Base-by-base conservation (phyloP, 495 filamentous ascomycete genomes). In the Filosporella fistucella region DNA sequence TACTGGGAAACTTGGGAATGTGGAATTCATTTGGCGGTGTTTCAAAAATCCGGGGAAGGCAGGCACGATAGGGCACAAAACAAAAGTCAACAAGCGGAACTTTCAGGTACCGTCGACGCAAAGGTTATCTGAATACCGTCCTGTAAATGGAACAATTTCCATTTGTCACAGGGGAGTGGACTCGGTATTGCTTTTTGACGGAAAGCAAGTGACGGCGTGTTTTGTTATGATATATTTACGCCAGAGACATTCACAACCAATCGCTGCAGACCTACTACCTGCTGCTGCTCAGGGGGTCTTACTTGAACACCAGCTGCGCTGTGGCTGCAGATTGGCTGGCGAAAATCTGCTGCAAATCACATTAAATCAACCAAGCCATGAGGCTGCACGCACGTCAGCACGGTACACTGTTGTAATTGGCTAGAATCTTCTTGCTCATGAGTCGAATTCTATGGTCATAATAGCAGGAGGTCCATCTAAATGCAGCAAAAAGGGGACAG, bases 11-110 rank as follows among this genome's bases (percentile, higher is more conserved):
- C 38, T 38, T 17, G 18, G 38, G 34, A 48, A 54, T 54, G 51
- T 47, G 13, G 37, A 43, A 22, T 21, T 21, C 37, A 26, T 43
- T 37, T 18, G 35, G 38, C 13, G 29, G 16, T 39, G 46, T 58
- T 58, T 58, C 50, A 42, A 42, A 23, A 49, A 47, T 47, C 47
- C 33, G 42, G 50, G 55, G 55, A 48, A 51, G 42, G 55, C 16
- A 46, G 33, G 47, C 29, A 51, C 50, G 47, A 51, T 34, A 49
- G 49, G 30, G 16, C 8, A 16, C n/a, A 45, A 18, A 42, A 26
- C 28, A 42, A 28, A 44, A 34, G 20, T 30, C 30, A 46, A 7
- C 4, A 5, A 21, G 35, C 3, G 9, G n/a, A 21, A 43, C 18
- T 25, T 22, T 14, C 6, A 43, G 25, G n/a, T n/a, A n/a, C n/a